Evolutionary conservation across 768 basidiomycete species (phyloP).

Genomic region (Phaffia tasmanica): DNA sequence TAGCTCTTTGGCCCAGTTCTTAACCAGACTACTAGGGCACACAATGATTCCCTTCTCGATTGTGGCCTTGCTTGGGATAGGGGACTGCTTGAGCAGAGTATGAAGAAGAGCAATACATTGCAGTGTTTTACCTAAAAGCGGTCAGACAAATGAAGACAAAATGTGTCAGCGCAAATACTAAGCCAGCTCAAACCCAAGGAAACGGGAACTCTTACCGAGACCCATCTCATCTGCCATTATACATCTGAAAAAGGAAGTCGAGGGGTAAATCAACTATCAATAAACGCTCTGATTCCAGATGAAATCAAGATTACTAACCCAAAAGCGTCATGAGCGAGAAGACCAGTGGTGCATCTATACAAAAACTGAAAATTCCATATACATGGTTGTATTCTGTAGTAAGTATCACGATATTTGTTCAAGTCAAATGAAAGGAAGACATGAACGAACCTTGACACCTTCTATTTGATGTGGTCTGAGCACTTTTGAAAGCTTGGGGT

Average conservation of each 20-base stretch:
- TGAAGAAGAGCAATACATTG: slow-evolving; percentile 93
- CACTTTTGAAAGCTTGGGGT: slow-evolving; percentile 73
- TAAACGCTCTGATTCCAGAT: slow-evolving; percentile 51
- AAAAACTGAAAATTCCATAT: slow-evolving; percentile 57
- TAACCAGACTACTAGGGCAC: slow-evolving; percentile 90
- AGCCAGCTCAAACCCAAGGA: background rate
- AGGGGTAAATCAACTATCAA: slow-evolving; percentile 26
- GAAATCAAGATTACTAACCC: slow-evolving; percentile 32
- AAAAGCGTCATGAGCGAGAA: slow-evolving; percentile 73
- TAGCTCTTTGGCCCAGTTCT: slow-evolving; percentile 97
- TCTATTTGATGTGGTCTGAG: slow-evolving; percentile 96
- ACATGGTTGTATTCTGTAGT: background rate
- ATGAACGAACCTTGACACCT: slow-evolving; percentile 69
- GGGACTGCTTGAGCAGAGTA: slow-evolving; percentile 92
- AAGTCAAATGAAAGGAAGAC: too few relatives aligned
- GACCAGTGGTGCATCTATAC: slow-evolving; percentile 87
- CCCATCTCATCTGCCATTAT: slow-evolving; percentile 99
- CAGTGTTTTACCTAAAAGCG: slow-evolving; percentile 58
- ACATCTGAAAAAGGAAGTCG: slow-evolving; percentile 51
- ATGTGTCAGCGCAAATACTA: background rate
- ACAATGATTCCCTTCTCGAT: slow-evolving; percentile 97
- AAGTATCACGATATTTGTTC: background rate
- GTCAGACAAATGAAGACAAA: background rate
- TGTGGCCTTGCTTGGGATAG: slow-evolving; percentile 67
- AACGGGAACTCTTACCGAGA: slow-evolving; percentile 46